A percentile compares a stretch with the other conserved stretches of the same genome.
Evolutionary conservation across 2,329 filamentous ascomycete genomes (phyloP).

Genomic region (Fusarium poae): DNA sequence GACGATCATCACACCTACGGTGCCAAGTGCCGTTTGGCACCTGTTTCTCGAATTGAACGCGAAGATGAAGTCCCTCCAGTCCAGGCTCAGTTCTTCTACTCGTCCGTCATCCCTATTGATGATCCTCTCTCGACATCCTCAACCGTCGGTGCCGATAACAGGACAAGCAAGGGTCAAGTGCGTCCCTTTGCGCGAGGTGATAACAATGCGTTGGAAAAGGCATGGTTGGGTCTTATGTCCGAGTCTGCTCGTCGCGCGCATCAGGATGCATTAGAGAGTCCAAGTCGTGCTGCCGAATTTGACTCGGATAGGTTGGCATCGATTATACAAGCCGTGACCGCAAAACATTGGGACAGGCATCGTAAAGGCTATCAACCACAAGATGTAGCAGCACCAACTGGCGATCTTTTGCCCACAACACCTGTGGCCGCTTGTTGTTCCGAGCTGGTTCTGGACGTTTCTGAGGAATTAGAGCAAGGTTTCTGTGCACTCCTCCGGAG

Average conservation of each 20-base stretch:
- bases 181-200: slow-evolving; percentile 84
- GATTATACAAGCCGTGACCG: slow-evolving; percentile 60
- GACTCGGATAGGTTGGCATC: slow-evolving; percentile 33
- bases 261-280: slow-evolving; percentile 49
- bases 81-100: slow-evolving; percentile 85
- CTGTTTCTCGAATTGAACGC: slow-evolving; percentile 56
- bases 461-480: slow-evolving; percentile 60
- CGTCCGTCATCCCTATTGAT: slow-evolving; percentile 84
- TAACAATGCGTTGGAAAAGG: slow-evolving; percentile 81
- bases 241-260: slow-evolving; percentile 64
- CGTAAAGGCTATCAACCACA: slow-evolving; percentile 53
- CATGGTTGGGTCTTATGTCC: slow-evolving; percentile 75
- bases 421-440: slow-evolving; percentile 62
- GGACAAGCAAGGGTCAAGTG: slow-evolving; percentile 70
- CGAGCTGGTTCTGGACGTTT: slow-evolving; percentile 61
- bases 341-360: slow-evolving; percentile 63
- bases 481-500: slow-evolving; percentile 65
- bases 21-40: slow-evolving; percentile 68
- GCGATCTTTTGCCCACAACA: slow-evolving; percentile 50
- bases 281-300: slow-evolving; percentile 21
- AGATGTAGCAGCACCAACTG: slow-evolving; percentile 48
- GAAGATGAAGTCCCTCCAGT: slow-evolving; percentile 69
- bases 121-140: slow-evolving; percentile 81
- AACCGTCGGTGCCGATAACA: slow-evolving; percentile 65
- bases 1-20: slow-evolving; percentile 67